phyloP scores from a whole-genome alignment of 495 filamentous ascomycete genomes.

The Pseudevernia furfuracea region DNA sequence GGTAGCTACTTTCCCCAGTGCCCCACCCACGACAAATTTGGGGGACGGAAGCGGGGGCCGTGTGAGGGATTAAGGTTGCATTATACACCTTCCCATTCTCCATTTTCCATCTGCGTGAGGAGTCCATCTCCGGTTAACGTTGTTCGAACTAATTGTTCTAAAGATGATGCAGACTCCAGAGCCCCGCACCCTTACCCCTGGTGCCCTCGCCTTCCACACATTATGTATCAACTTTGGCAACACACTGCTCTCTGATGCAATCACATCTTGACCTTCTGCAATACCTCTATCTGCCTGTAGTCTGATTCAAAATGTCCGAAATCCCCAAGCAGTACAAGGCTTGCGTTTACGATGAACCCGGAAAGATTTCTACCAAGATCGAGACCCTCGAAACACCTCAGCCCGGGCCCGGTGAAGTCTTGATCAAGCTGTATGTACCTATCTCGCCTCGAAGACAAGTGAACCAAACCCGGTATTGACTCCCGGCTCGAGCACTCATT shows the following conservation, averaged over 20 bases:
- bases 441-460: not conserved
- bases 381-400: conserved; percentile 58
- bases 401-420: conserved; percentile 55
- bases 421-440: conserved; percentile 52
- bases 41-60: too few species aligned
- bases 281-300: not conserved
- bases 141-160: too few species aligned
- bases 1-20: too few species aligned
- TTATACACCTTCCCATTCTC: too few species aligned
- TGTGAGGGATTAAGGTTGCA: too few species aligned
- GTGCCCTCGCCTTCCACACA: too few species aligned
- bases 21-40: too few species aligned
- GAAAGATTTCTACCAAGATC: conserved; percentile 58
- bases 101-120: too few species aligned
- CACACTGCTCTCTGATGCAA: not conserved
- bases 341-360: conserved; percentile 60
- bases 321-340: conserved; percentile 62
- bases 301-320: conserved; percentile 28
- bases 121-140: too few species aligned
- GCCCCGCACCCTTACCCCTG: too few species aligned
- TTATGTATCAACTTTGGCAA: not conserved
- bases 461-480: conserved; percentile 15
- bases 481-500: conserved; percentile 46
- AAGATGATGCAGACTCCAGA: too few species aligned
- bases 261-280: not conserved